Evolutionary conservation across 306 rosid genomes (phyloP), one percentile per base, ranked within the genome.

Genomic region (Cicer arietinum): DNA sequence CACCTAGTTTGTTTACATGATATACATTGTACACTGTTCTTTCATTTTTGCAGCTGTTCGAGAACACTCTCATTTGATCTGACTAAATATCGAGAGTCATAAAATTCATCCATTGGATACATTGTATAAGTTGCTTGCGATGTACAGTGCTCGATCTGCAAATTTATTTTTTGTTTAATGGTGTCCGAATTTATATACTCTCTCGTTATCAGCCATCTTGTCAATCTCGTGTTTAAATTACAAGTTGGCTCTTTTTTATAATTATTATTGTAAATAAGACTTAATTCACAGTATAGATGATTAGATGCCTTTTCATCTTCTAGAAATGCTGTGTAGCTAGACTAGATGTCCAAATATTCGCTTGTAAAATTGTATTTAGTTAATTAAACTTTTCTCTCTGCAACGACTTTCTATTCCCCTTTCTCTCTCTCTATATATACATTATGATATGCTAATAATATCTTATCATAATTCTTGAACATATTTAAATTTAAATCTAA

Each of bases 31-130:
- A 22, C 56, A 52, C 30, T 17, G 39, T 51, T 52, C 62, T 84
- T 22, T 6, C 39, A 51, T 73, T 75, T 77, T 77, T 68, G 77
- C 98, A 95, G 99, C 77, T 95, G 98, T 87, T 95, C 99, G 50
- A 83, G 87, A 80, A 95, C 98, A 10, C 84, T 95, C 82, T 84
- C 98, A 69, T 92, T 95, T 75, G 95, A 95, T 88, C 86, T 95
- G 70, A 90, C 96, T 17, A 90, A 88, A 50, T 95, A 88, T 63
- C 97, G 92, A 47, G 98, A 90, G 85, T 77, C 83, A 13, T 91
- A 71, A 78, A 80, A 41, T 79, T n/a, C 73, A 67, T 52, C 53
- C 80, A 22, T 30, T 12, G 16, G 37, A 35, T 35, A 30, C 71
- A 52, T 40, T 51, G 45, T 77, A 56, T 71, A 43, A 57, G 59